Evolutionary conservation across 2,329 filamentous ascomycete genomes (phyloP).

Genomic region (Colletotrichum tamarilloi): DNA sequence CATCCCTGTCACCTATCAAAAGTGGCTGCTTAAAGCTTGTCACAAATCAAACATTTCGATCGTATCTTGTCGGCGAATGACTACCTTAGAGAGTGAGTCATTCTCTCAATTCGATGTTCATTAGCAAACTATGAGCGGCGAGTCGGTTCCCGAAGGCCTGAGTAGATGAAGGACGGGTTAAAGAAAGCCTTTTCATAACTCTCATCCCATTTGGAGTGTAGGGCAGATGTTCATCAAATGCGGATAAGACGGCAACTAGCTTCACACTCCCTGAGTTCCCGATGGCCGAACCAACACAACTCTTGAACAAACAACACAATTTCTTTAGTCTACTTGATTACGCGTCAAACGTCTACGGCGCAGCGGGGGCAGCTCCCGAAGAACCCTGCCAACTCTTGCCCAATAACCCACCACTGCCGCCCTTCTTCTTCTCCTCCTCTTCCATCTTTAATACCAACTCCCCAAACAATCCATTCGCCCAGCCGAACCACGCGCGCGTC

Average conservation of each 20-base stretch:
- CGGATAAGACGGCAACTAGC: neutral
- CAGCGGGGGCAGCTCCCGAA: neutral
- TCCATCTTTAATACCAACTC: constrained; percentile 49
- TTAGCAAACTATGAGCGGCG: too few species aligned
- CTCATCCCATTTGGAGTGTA: neutral
- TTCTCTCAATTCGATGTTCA: too few species aligned
- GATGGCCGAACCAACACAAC: neutral
- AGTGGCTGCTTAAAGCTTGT: too few species aligned
- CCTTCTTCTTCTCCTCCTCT: constrained; percentile 26
- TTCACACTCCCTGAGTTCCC: neutral
- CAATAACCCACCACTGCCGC: neutral
- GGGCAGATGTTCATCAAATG: neutral
- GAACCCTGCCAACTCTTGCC: constrained; percentile 24
- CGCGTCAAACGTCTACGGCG: neutral
- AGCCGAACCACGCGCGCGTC: constrained; percentile 59
- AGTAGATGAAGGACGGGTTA: too few species aligned
- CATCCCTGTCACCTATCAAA: too few species aligned
- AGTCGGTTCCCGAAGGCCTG: too few species aligned
- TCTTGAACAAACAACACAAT: neutral
- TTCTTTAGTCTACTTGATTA: neutral
- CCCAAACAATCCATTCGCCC: constrained; percentile 56
- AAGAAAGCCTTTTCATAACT: neutral
- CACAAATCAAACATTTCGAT: too few species aligned
- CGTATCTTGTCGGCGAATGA: too few species aligned
- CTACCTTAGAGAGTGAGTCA: too few species aligned